phyloP scores from a whole-genome alignment of 768 basidiomycete genomes.

The Mycena crocata region DNA sequence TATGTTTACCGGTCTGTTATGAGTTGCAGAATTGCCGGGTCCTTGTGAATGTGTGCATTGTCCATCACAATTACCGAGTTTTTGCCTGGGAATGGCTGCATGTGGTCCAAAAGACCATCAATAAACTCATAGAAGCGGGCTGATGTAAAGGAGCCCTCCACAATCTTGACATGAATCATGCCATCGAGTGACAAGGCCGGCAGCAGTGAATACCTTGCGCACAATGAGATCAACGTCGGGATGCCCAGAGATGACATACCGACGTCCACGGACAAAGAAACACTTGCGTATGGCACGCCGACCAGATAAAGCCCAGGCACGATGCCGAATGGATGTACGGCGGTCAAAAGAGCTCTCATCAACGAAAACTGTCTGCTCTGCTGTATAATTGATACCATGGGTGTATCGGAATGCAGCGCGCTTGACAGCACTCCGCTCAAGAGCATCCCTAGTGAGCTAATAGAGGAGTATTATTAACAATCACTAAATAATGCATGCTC shows the following conservation, averaged over 20 bases:
- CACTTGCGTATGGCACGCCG: slow-evolving; percentile 32
- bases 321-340: slow-evolving; percentile 32
- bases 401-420: not conserved
- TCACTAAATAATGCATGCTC: not conserved
- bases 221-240: not conserved
- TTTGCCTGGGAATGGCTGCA: slow-evolving; percentile 49
- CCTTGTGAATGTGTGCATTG: slow-evolving; percentile 50
- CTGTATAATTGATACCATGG: slow-evolving; percentile 27
- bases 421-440: not conserved
- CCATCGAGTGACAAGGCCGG: slow-evolving; percentile 51
- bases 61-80: slow-evolving; percentile 55
- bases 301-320: slow-evolving; percentile 44
- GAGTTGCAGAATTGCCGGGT: slow-evolving; percentile 38
- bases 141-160: slow-evolving; percentile 43
- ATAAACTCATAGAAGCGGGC: slow-evolving; percentile 46
- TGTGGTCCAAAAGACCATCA: slow-evolving; percentile 44
- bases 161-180: slow-evolving; percentile 43
- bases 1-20: slow-evolving; percentile 42
- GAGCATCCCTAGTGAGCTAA: slow-evolving; percentile 2
- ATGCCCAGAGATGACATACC: slow-evolving; percentile 25
- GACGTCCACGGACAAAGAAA: slow-evolving; percentile 42
- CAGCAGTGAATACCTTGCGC: slow-evolving; percentile 46
- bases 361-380: slow-evolving; percentile 47
- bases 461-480: too few species aligned
- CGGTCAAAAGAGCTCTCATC: slow-evolving; percentile 49